Percentiles rank a stretch among this genome's conserved stretches.
Conservation (phyloP, 352 stramenopile genomes). For the Pythium grandisporangium region DNA sequence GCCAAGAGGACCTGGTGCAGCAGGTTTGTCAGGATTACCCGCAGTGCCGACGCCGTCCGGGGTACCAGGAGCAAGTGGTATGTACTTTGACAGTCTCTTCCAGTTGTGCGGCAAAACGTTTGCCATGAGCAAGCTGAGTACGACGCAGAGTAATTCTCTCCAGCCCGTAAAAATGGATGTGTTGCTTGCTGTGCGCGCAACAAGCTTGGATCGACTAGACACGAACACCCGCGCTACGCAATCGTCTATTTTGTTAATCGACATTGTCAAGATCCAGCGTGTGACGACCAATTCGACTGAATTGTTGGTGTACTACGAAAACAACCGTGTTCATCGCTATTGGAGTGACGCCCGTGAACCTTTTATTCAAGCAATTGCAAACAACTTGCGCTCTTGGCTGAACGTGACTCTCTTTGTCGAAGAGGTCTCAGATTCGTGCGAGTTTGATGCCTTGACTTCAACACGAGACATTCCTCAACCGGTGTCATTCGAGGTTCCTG, state of each 20-base stretch:
- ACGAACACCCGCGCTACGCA: conserved; percentile 49
- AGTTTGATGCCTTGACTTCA: conserved; percentile 75
- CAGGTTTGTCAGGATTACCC: conserved; percentile 3
- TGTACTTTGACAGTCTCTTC: conserved; percentile 86
- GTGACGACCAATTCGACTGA: conserved; percentile 81
- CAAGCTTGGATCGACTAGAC: conserved; percentile 71
- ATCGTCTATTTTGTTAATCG: conserved; percentile 78
- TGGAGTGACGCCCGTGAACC: conserved; percentile 80
- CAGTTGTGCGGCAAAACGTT: conserved; percentile 82
- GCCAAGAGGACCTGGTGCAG: too few relatives aligned
- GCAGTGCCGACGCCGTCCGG: conserved; percentile 2
- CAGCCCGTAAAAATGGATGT: conserved; percentile 66
- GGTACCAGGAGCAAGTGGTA: conserved; percentile 28
- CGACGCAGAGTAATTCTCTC: conserved; percentile 54
- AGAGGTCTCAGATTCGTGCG: conserved; percentile 73
- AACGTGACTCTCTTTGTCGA: conserved; percentile 75
- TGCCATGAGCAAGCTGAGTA: conserved; percentile 77
- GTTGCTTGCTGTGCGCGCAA: conserved; percentile 62
- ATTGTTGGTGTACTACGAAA: conserved; percentile 77
- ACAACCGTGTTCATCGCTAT: conserved; percentile 83
- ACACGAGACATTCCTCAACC: conserved; percentile 72
- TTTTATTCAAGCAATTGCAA: conserved; percentile 81
- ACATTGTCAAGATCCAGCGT: conserved; percentile 85
- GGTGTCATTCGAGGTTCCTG: conserved; percentile 77
- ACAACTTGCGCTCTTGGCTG: conserved; percentile 83